Evolutionary conservation across 805 yeast genomes (phyloP), one percentile per base, ranked within the genome.

Genomic region (Grigorovia yakushimaensis): DNA sequence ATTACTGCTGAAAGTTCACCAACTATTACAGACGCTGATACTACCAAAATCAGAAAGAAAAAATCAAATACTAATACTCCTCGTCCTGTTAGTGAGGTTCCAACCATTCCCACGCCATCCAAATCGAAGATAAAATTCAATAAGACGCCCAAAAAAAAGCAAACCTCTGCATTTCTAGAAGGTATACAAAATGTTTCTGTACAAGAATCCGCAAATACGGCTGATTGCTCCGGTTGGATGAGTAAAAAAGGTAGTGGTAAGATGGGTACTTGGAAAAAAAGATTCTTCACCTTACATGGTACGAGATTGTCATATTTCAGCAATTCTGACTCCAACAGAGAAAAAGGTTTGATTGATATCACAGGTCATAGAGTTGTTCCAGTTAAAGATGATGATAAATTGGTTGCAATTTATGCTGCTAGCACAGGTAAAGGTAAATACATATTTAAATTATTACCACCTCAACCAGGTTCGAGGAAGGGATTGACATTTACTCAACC

Each of bases 401-500:
- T 85, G 45, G 79, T 86, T 36, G 85, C 96, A 0, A 67, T 91
- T 42, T 86, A 87, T 64, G 97, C 98, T 1, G 93, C 96, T 0
- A 81, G 89, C 24, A 83, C 94, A 2, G 96, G 96, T 10, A 81
- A 84, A 40, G 98, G 98, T 15, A 74, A 94, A 39, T 85, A 79
- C 60, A 88, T 96, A 58, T 91, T 93, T 70, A 89, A 89, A 66
- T 65, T 93, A 15, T 80, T 89, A 1, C 98, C 98, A 7, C 98
- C 98, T 0, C 95, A 95, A 2, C 98, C 98, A 0, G 98, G 98
- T 0, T 87, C 89, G 48, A 82, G 84, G 54, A 91, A 89, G 67
- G 98, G 98, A 0, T 77, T 93, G 49, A 89, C 96, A 0, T 93
- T 93, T 65, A 93, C 98, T 0, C 96, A 89, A 53, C 98, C 96